Conservation (phyloP, 2,329 filamentous ascomycete genomes). For the Ceratocystis huliohia region DNA sequence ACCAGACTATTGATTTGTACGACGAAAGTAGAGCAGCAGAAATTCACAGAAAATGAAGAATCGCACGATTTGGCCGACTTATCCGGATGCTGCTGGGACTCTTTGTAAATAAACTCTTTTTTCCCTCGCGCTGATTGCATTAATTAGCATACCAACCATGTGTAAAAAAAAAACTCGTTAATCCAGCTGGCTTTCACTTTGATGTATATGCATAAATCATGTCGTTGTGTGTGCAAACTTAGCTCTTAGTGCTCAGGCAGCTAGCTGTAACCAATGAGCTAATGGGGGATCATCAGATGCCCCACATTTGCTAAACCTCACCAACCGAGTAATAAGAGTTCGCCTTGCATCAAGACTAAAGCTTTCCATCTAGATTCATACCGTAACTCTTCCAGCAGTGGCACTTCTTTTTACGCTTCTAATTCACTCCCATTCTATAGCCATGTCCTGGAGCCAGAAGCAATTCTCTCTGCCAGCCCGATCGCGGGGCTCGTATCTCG, state of each 20-base stretch:
- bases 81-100: background rate
- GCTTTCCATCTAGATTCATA: background rate
- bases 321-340: background rate
- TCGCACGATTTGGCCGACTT: too few species aligned
- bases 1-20: background rate
- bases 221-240: background rate
- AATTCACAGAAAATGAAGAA: too few species aligned
- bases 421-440: slow-evolving; percentile 17
- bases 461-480: slow-evolving; percentile 64
- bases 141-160: too few species aligned
- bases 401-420: slow-evolving; percentile 14
- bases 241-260: background rate
- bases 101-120: background rate
- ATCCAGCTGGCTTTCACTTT: too few species aligned
- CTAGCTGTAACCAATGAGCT: background rate
- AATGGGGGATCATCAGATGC: background rate
- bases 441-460: slow-evolving; percentile 74
- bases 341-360: background rate
- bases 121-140: background rate
- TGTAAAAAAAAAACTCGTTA: too few species aligned
- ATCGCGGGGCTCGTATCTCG: slow-evolving; percentile 74
- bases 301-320: background rate
- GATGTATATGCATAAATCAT: too few species aligned
- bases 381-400: background rate
- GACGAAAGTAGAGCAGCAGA: too few species aligned